Base-by-base conservation (phyloP, 139 green algal species). In the Coelastrella sp. region DNA sequence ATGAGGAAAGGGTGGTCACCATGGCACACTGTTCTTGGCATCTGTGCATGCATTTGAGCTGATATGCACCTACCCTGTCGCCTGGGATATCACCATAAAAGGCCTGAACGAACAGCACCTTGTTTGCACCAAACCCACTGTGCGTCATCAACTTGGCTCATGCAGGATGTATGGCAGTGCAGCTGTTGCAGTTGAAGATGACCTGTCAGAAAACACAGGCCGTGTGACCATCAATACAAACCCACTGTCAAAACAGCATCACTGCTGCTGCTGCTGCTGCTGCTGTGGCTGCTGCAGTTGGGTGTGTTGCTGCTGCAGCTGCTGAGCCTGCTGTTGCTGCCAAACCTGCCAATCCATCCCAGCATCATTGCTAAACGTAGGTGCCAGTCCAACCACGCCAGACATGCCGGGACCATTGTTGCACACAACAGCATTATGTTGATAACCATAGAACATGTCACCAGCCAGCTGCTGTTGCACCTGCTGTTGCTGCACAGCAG, bases 401-500 rank as follows among this genome's bases (percentile, higher is more conserved):
- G 53, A 17, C 53, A 64, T 64, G 19, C 53, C 21, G 15, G 17
- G 19, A 64, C 53, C 68, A 59, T 77, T 45, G n/a, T n/a, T n/a
- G n/a, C n/a, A n/a, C 17, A 35, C 13, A 27, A 38, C 68, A 43
- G 68, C 43, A 79, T 79, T 53, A 25, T 21, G 23, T 48, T 80
- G 72, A 38, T 66, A 64, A 4, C 45, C 72, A 50, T 80, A 80
- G 4, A 80, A 45, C 48, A 80, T 35, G 30, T 80, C 72, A 67
- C 48, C 48, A 8, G 66, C 27, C 45, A 66, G 30, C 72, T 80
- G 72, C 30, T 80, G 72, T 48, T 80, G 72, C 5, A 37, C n/a
- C 45, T 80, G 72, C 34, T 79, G 72, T 21, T 80, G 72, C 45
- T 80, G 72, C 30, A 25, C 43, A 66, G 48, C 72, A 3, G 30